These are phyloP conservation scores for Rosa chinensis DNA, from an alignment of 306 rosid genomes.

Conservation along the genomic window DNA sequence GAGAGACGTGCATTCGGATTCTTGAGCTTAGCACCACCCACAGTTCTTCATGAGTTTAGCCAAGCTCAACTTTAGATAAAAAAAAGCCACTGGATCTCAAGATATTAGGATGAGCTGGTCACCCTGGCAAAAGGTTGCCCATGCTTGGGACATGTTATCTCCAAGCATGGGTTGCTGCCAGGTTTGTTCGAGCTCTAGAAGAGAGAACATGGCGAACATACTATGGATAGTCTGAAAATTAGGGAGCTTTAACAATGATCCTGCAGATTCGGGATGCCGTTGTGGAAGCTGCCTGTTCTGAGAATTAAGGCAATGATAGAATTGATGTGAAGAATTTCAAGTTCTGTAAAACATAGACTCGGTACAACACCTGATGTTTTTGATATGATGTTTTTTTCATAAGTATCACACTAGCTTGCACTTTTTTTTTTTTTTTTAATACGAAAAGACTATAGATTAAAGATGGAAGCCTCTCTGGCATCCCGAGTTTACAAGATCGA, in stretches of 20 bases:
- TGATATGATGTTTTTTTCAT: too few species aligned
- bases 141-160: not conserved
- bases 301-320: not conserved
- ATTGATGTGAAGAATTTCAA: not conserved
- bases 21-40: too few species aligned
- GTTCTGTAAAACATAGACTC: not conserved
- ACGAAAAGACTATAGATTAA: too few species aligned
- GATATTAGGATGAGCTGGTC: not conserved
- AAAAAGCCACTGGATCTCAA: too few species aligned
- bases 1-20: too few species aligned
- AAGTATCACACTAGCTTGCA: not conserved
- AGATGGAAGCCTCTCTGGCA: too few species aligned
- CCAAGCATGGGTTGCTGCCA: not conserved
- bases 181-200: not conserved
- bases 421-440: too few species aligned
- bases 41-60: too few species aligned
- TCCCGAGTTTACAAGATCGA: too few species aligned
- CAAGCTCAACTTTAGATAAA: too few species aligned
- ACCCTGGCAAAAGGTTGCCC: not conserved
- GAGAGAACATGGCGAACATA: not conserved
- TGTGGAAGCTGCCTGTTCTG: too few species aligned
- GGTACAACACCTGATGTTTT: not conserved
- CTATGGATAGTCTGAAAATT: not conserved
- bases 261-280: not conserved
- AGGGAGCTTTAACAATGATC: not conserved